Evolutionary conservation across 148 eudicot species (phyloP), one percentile per base, ranked within the genome.

Genomic region (Polygonum maritimum): DNA sequence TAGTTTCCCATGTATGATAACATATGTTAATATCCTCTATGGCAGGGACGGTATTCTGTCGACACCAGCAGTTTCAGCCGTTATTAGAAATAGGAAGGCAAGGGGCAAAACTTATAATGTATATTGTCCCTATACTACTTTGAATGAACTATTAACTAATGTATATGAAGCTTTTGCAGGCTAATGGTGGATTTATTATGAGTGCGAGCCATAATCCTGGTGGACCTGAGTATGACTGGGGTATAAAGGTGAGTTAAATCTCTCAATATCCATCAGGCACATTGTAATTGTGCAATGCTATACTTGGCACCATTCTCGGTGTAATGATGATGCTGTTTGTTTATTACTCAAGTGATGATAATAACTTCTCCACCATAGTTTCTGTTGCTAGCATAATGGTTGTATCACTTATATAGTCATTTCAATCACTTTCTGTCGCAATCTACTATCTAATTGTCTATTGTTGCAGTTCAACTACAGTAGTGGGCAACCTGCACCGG

Each of bases 171-270:
- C 45, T 67, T 74, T 73, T 79, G 52, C 90, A 92, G 99, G 97
- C 97, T 54, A 92, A 95, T 90, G 98, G 99, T 77, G 99, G 97
- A 76, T 92, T 92, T 77, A 88, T 95, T 80, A 95, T 95, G 97
- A 95, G 99, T 84, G 97, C 97, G 76, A 95, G 99, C 84, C 99
- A 92, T 78, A 95, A 95, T 87, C 99, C 96, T 74, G 99, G 97
- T 67, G 99, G 97, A 38, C 98, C 94, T 21, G 99, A 95, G 26
- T 90, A 90, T 85, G 99, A 95, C 75, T 95, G 99, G 99, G 99
- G 99, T 57, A 92, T 95, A 83, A 92, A 95, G 96, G 99, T 95
- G 38, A 52, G 38, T 18, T 65, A 33, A 38, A 67, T 52, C 33
- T 44, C 62, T 75, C 41, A 49, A 6, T 48, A 39, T 35, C 35